Evolutionary conservation across 495 filamentous ascomycete genomes (phyloP).

Genomic region (Aspergillus sclerotioniger): DNA sequence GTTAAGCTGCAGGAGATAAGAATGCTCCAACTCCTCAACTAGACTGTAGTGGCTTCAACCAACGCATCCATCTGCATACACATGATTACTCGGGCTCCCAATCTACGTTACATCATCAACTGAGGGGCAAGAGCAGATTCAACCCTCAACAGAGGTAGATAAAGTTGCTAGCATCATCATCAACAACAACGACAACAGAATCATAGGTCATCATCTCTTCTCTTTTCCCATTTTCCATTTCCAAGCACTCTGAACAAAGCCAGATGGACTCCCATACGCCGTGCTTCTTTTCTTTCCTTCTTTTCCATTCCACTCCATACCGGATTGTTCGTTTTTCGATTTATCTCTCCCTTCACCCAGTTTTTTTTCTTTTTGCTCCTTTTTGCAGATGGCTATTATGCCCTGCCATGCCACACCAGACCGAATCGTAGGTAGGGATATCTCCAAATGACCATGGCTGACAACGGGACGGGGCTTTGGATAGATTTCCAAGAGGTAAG

Average conservation of each 20-base stretch:
- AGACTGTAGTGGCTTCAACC: not conserved
- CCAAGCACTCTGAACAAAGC: slow-evolving; percentile 31
- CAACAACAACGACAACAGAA: too few species aligned
- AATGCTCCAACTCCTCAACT: not conserved
- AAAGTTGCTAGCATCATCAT: not conserved
- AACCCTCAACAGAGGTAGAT: not conserved
- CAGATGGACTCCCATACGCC: slow-evolving; percentile 43
- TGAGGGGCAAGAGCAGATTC: too few species aligned
- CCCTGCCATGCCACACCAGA: not conserved
- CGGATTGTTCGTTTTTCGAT: not conserved
- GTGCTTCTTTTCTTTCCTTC: slow-evolving; percentile 14
- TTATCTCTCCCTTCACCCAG: not conserved
- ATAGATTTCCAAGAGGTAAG: slow-evolving; percentile 12
- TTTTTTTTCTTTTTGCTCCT: not conserved
- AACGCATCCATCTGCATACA: not conserved
- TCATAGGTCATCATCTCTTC: slow-evolving; percentile 3
- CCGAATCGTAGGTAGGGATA: too few species aligned
- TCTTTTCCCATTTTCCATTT: slow-evolving; percentile 22
- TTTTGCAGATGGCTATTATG: not conserved
- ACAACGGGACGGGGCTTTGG: slow-evolving; percentile 6
- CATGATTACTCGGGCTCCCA: too few species aligned
- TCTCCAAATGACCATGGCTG: not conserved
- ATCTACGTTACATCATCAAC: too few species aligned
- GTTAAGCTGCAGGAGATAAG: not conserved
- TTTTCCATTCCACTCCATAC: not conserved